These are phyloP conservation scores for Zygotorulaspora sp. DNA, from an alignment of 805 yeast species.

Conservation along the genomic window DNA sequence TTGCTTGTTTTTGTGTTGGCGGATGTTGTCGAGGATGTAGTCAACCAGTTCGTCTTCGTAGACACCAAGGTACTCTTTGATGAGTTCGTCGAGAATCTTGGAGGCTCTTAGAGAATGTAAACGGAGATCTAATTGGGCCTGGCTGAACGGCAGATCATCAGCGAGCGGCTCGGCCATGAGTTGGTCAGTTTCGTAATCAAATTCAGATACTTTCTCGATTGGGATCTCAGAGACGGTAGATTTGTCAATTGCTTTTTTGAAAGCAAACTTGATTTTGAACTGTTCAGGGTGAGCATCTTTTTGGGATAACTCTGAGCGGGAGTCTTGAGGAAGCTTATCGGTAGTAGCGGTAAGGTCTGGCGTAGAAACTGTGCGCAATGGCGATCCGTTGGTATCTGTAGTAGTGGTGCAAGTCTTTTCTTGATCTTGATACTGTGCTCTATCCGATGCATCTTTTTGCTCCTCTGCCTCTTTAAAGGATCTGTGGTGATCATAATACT, in stretches of 20 bases:
- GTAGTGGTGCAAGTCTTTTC: not conserved
- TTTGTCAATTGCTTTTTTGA: conserved; percentile 22
- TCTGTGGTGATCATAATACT: conserved; percentile 28
- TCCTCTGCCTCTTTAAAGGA: conserved; percentile 25
- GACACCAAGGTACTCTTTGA: conserved; percentile 33
- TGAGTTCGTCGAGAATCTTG: conserved; percentile 28
- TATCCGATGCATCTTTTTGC: conserved; percentile 16
- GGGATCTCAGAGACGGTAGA: conserved; percentile 7
- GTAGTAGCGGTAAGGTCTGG: not conserved
- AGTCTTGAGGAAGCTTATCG: not conserved
- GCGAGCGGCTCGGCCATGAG: conserved; percentile 2
- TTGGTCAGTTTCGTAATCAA: not conserved
- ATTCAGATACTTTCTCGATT: not conserved
- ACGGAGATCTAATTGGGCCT: conserved; percentile 16
- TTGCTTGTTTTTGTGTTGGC: conserved; percentile 21
- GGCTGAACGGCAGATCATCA: conserved; percentile 14
- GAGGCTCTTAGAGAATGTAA: conserved; percentile 18
- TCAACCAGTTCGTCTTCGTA: conserved; percentile 33
- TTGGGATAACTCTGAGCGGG: conserved; percentile 8
- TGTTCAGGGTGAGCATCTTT: conserved; percentile 6
- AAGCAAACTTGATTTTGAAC: conserved; percentile 28
- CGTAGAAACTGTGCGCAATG: not conserved
- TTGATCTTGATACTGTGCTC: conserved; percentile 8
- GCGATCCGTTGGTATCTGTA: conserved; percentile 1
- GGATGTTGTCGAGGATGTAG: conserved; percentile 30